Conservation (phyloP, 257 asterid species). For the Solanum boliviense region DNA sequence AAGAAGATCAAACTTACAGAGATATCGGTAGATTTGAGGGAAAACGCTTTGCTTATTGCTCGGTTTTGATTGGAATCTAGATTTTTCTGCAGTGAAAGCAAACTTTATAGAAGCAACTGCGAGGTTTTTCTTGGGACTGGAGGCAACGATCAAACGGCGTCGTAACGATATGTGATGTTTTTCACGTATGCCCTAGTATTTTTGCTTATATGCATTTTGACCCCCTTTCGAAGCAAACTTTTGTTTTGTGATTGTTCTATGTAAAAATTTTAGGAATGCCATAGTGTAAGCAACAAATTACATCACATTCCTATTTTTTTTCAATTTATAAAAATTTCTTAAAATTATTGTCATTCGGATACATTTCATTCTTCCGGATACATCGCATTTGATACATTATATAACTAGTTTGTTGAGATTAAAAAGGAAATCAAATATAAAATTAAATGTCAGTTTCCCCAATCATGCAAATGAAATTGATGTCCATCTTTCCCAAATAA, state of each 20-base stretch:
- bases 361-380: too few species aligned
- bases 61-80: neutral
- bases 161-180: neutral
- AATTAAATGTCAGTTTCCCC: too few species aligned
- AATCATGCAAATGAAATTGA: too few species aligned
- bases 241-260: neutral
- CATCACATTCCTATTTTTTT: too few species aligned
- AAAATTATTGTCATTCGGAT: too few species aligned
- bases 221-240: neutral
- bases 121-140: neutral
- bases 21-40: neutral
- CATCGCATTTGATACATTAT: too few species aligned
- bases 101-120: neutral
- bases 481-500: too few species aligned
- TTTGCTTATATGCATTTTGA: neutral
- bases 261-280: too few species aligned
- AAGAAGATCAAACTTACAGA: neutral
- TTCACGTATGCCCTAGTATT: neutral
- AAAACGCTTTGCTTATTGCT: neutral
- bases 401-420: too few species aligned
- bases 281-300: too few species aligned
- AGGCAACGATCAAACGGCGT: neutral
- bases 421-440: too few species aligned
- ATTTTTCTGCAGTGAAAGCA: neutral
- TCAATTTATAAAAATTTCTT: rapidly evolving